Evolutionary conservation across 192 early-diverging fungal genomes (phyloP).

Genomic region (Chytriomyces hyalinus): DNA sequence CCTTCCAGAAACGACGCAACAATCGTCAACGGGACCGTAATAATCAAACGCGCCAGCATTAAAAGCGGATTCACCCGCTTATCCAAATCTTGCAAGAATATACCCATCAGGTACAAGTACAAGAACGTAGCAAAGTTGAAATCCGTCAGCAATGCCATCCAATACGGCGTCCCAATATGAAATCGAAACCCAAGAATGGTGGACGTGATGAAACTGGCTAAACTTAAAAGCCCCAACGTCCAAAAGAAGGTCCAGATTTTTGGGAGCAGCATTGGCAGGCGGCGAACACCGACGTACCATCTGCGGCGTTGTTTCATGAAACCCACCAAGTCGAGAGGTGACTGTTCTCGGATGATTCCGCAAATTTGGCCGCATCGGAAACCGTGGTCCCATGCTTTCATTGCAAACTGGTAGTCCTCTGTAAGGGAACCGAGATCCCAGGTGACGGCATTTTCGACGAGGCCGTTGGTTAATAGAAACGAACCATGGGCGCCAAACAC

Average conservation of each 20-base stretch:
- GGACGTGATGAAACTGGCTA: constrained; percentile 52
- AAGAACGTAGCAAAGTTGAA: constrained; percentile 57
- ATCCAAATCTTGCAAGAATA: constrained; percentile 60
- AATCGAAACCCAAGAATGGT: constrained; percentile 48
- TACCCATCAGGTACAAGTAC: constrained; percentile 63
- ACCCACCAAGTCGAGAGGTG: constrained; percentile 54
- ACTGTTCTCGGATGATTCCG: constrained; percentile 60
- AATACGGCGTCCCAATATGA: constrained; percentile 49
- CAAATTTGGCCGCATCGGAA: constrained; percentile 62
- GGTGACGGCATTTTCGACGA: constrained; percentile 59
- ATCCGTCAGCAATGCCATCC: constrained; percentile 61
- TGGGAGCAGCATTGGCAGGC: constrained; percentile 56
- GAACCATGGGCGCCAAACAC: constrained; percentile 64
- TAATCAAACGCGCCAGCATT: constrained; percentile 18
- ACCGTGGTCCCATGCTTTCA: constrained; percentile 55
- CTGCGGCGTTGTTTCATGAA: constrained; percentile 60
- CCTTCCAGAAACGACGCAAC: constrained; percentile 58
- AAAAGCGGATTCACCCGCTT: constrained; percentile 51
- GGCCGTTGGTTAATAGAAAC: constrained; percentile 58
- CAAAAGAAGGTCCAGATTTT: constrained; percentile 63
- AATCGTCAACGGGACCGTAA: constrained; percentile 51
- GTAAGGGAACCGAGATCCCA: constrained; percentile 63
- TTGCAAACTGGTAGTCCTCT: constrained; percentile 63
- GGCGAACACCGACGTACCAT: constrained; percentile 62
- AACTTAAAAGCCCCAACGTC: constrained; percentile 54